Percentiles rank a stretch among this genome's conserved stretches.
Conservation (phyloP, 345 rosid species). For the Arabidopsis arenosa region DNA sequence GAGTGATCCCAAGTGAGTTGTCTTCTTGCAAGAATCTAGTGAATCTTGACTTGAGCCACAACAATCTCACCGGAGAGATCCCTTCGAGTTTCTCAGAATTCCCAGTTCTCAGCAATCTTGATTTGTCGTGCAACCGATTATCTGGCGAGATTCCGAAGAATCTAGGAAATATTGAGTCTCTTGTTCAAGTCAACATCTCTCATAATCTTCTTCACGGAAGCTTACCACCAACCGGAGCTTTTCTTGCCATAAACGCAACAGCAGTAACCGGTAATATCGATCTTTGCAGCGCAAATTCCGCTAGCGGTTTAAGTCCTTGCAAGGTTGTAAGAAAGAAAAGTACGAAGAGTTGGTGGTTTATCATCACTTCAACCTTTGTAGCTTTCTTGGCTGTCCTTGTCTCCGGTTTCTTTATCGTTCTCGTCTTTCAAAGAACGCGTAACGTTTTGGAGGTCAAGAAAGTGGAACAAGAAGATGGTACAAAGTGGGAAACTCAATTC, state of each 20-base stretch:
- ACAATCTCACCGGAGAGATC: conserved; percentile 64
- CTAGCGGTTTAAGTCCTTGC: conserved; percentile 65
- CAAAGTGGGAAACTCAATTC: conserved; percentile 65
- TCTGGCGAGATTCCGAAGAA: conserved; percentile 67
- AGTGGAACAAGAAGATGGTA: conserved; percentile 68
- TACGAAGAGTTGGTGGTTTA: conserved; percentile 53
- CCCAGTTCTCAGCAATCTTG: conserved; percentile 74
- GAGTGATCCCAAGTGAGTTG: conserved; percentile 69
- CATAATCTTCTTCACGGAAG: conserved; percentile 66
- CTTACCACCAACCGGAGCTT: conserved; percentile 75
- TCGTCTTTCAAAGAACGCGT: conserved; percentile 45
- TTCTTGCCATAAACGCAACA: conserved; percentile 76
- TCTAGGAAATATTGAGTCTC: conserved; percentile 56
- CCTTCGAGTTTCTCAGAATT: conserved; percentile 60
- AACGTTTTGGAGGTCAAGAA: conserved; percentile 51
- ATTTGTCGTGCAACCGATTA: conserved; percentile 69
- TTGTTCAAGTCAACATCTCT: conserved; percentile 71
- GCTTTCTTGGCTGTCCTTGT: conserved; percentile 47
- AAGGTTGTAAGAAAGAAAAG: conserved; percentile 44
- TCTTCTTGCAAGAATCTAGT: conserved; percentile 78
- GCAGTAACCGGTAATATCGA: conserved; percentile 63
- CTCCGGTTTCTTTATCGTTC: conserved; percentile 43
- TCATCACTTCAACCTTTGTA: conserved; percentile 48
- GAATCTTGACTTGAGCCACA: conserved; percentile 77
- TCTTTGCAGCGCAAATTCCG: conserved; percentile 51